Evolutionary conservation across 257 asterid genomes (phyloP).

Genomic region (Scutellaria minor): DNA sequence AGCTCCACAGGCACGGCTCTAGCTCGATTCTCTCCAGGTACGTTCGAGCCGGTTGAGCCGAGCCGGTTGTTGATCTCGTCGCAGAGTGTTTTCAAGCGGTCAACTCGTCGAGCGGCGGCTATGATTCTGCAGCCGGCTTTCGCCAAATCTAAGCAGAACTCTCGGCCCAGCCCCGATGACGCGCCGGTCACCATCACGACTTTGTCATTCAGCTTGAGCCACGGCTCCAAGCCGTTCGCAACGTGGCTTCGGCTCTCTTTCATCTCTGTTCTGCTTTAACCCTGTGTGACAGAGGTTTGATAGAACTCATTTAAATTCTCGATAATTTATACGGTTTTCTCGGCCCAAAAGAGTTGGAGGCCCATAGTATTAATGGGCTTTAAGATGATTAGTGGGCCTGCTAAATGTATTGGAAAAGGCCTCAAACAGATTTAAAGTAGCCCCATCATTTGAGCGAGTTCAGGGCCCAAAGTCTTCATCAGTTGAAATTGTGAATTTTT

Average conservation of each 20-base stretch:
- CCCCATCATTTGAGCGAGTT: not conserved
- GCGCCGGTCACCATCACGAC: constrained; percentile 64
- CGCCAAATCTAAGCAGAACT: constrained; percentile 50
- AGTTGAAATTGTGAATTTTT: no score
- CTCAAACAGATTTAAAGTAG: not conserved
- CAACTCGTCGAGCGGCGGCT: constrained; percentile 59
- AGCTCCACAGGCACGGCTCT: constrained; percentile 62
- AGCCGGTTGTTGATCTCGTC: constrained; percentile 37
- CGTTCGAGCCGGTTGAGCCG: not conserved
- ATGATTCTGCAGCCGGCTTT: constrained; percentile 54
- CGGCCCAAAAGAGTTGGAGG: not conserved
- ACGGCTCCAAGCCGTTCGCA: constrained; percentile 38
- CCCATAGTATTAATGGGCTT: not conserved
- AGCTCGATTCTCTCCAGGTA: not conserved
- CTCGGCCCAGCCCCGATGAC: constrained; percentile 54
- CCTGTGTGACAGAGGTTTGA: not conserved
- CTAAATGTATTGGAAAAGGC: not conserved
- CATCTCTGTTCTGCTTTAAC: constrained; percentile 20
- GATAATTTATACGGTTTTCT: not conserved
- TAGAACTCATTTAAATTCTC: not conserved
- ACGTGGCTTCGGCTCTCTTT: constrained; percentile 13
- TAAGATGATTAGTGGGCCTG: not conserved
- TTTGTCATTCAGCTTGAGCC: constrained; percentile 40
- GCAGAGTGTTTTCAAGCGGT: constrained; percentile 51
- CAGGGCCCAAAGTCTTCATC: not conserved